Conservation (phyloP, 306 rosid species). For the Notholithocarpus densiflorus region DNA sequence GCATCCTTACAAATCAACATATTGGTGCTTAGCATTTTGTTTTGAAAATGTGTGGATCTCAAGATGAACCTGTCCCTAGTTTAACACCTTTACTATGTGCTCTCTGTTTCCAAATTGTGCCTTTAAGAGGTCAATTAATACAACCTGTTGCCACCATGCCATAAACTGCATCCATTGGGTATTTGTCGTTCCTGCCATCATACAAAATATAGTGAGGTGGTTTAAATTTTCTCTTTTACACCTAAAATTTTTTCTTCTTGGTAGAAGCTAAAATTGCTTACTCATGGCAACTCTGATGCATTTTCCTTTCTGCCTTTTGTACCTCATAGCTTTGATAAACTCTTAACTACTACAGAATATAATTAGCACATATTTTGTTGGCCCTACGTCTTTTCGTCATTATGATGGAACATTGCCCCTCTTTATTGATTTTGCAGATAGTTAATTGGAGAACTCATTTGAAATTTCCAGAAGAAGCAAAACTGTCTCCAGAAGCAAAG, state of each 20-base stretch:
- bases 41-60: not conserved
- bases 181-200: not conserved
- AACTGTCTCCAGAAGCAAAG: conserved; percentile 85
- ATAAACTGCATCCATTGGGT: not conserved
- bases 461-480: conserved; percentile 98
- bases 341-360: not conserved
- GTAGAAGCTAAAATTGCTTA: not conserved
- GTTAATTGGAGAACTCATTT: conserved; percentile 95
- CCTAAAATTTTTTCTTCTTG: not conserved
- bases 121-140: not conserved
- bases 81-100: not conserved
- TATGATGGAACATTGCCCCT: conserved; percentile 11
- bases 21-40: not conserved
- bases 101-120: not conserved
- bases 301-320: not conserved
- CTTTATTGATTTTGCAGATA: conserved; percentile 59
- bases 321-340: not conserved
- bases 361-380: not conserved
- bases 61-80: not conserved
- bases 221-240: not conserved
- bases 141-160: no score
- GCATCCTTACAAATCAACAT: not conserved
- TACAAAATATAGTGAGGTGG: not conserved
- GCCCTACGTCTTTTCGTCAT: not conserved
- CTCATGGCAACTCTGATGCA: not conserved